These are phyloP conservation scores for Acacia acuminata DNA, from an alignment of 306 rosid genomes.

Conservation along the genomic window DNA sequence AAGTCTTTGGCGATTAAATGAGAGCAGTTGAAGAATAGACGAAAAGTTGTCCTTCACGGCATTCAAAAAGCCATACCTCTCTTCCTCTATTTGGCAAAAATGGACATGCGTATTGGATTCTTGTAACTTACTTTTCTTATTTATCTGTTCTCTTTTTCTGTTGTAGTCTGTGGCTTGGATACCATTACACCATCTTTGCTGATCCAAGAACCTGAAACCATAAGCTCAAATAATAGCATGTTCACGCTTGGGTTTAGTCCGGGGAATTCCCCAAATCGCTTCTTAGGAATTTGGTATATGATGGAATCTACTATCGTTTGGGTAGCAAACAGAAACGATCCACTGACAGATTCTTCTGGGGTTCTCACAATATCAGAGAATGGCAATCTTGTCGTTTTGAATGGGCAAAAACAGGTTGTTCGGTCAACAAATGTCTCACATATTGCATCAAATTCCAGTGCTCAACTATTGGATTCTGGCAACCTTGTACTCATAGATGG, in stretches of 20 bases:
- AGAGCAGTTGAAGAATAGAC: not conserved
- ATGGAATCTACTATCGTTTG: not conserved
- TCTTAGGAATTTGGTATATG: constrained; percentile 21
- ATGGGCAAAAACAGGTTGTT: not conserved
- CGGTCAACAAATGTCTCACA: not conserved
- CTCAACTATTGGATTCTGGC: not conserved
- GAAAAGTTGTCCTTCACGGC: not conserved
- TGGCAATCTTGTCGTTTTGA: not conserved
- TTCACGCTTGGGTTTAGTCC: not conserved
- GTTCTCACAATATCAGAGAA: not conserved
- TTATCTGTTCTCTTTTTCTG: no score
- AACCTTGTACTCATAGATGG: constrained; percentile 10
- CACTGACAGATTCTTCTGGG: not conserved
- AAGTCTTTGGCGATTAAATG: no score
- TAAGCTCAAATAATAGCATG: not conserved
- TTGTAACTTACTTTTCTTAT: no score
- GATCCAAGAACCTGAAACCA: not conserved
- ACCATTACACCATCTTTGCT: not conserved
- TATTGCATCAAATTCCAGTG: not conserved
- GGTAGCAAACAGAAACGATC: not conserved
- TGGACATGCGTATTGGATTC: no score
- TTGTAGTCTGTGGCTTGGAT: not conserved
- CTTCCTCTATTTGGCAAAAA: no score
- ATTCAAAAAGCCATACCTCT: not conserved
- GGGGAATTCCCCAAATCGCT: not conserved